These are phyloP conservation scores for Penicillium diatomitis DNA, from an alignment of 495 filamentous ascomycete species.

Conservation along the genomic window DNA sequence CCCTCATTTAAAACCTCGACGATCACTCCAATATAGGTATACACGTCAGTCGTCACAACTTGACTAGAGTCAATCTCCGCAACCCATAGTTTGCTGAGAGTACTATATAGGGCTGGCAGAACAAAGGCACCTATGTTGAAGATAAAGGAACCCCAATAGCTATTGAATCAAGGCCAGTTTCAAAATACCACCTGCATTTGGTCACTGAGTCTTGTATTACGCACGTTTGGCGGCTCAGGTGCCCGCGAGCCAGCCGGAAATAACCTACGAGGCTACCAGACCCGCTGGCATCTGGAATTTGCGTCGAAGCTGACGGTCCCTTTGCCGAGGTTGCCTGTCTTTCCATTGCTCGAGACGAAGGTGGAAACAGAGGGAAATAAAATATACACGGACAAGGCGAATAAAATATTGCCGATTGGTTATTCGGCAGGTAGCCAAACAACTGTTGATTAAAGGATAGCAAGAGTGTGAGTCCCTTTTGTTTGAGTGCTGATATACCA, in stretches of 20 bases:
- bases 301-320: background rate
- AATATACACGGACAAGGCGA: background rate
- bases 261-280: background rate
- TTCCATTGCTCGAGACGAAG: background rate
- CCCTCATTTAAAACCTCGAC: constrained; percentile 67
- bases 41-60: constrained; percentile 60
- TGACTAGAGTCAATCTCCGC: constrained; percentile 55
- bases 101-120: constrained; percentile 60
- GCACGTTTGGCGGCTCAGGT: background rate
- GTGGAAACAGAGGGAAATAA: background rate
- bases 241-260: background rate
- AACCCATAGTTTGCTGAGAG: constrained; percentile 66
- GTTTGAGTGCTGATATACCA: background rate
- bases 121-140: constrained; percentile 58
- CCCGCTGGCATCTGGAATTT: background rate
- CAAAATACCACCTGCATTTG: background rate
- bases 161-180: constrained; percentile 4
- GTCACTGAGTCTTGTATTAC: background rate
- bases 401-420: background rate
- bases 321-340: background rate
- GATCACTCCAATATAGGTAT: constrained; percentile 58
- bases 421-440: background rate
- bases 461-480: background rate
- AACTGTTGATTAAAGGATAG: background rate
- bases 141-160: constrained; percentile 48